Base-by-base conservation (phyloP, 2,329 filamentous ascomycete species). In the Fusarium graminum region DNA sequence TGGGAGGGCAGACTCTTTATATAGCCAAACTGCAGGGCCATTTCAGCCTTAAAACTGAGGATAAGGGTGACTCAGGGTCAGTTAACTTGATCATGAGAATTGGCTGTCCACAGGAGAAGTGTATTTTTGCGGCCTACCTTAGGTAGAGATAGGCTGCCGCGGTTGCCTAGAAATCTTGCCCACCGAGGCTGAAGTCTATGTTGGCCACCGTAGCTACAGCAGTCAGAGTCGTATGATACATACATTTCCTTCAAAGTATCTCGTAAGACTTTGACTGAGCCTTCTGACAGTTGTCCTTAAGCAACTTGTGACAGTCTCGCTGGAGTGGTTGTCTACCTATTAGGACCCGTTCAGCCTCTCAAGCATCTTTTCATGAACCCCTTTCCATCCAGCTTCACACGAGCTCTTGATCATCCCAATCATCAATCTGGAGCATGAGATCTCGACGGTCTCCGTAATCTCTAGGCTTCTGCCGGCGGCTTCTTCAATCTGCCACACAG, bases 381-480 rank as follows among this genome's bases (percentile, higher is more conserved):
- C 76, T 56, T 72, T 72, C 83, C 84, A 86, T 9, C 82, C 83
- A 22, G 68, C 72, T 66, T 87, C 85, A 50, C 84, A 85, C 50
- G 85, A 80, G 32, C 75, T 74, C 74, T 81, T 85, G 26, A 87
- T 80, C 22, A 84, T 75, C 3, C 80, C 77, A 7, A 85, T 63
- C 52, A 88, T 68, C 25, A 87, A 68, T 53, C 79, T 79, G 17
- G 84, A 85, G 71, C 83, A 85, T 41, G 73, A 78, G 61, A 87
- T 83, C n/a, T 76, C 70, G 19, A 83, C 77, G 14, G 83, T 80
- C 74, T 87, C 84, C 6, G 82, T 78, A 47, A 88, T 63, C 69
- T 82, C 81, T 29, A 80, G 65, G 13, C 60, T 72, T 4, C 71
- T 75, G 8, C 71, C 76, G 16, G 70, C 73, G 4, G 59, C 71